Evolutionary conservation across 2,329 filamentous ascomycete species (phyloP).

Genomic region (Diplodia mutila): DNA sequence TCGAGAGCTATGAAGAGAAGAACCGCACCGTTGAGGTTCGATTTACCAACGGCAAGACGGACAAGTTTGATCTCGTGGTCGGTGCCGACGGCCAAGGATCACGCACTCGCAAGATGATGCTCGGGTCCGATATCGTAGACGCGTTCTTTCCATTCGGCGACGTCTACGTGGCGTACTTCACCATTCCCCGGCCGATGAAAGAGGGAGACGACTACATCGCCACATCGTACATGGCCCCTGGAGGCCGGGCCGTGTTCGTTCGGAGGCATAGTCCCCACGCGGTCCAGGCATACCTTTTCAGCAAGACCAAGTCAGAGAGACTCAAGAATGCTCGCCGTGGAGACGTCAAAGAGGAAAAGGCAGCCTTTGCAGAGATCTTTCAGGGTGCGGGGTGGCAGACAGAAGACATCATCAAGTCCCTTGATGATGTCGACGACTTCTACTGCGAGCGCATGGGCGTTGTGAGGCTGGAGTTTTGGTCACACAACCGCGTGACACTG

Average conservation of each 20-base stretch:
- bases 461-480: slow-evolving; percentile 52
- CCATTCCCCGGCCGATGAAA: slow-evolving; percentile 37
- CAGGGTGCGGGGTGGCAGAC: slow-evolving; percentile 52
- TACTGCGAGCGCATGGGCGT: slow-evolving; percentile 51
- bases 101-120: slow-evolving; percentile 45
- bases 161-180: slow-evolving; percentile 44
- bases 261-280: slow-evolving; percentile 45
- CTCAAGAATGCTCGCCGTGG: slow-evolving; percentile 28
- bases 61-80: slow-evolving; percentile 57
- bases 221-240: slow-evolving; percentile 44
- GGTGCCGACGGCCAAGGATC: slow-evolving; percentile 62
- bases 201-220: slow-evolving; percentile 42
- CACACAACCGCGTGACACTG: slow-evolving; percentile 53
- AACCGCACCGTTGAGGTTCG: slow-evolving; percentile 41
- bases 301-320: slow-evolving; percentile 20
- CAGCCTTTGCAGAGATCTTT: slow-evolving; percentile 46
- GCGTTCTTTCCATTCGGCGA: slow-evolving; percentile 30
- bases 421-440: slow-evolving; percentile 50
- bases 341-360: slow-evolving; percentile 46
- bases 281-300: slow-evolving; percentile 43
- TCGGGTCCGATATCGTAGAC: slow-evolving; percentile 28
- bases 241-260: slow-evolving; percentile 46
- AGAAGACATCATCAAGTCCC: slow-evolving; percentile 47
- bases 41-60: slow-evolving; percentile 50
- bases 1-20: slow-evolving; percentile 36